Conservation (phyloP, 306 rosid genomes). For the Astragalus membranaceus region DNA sequence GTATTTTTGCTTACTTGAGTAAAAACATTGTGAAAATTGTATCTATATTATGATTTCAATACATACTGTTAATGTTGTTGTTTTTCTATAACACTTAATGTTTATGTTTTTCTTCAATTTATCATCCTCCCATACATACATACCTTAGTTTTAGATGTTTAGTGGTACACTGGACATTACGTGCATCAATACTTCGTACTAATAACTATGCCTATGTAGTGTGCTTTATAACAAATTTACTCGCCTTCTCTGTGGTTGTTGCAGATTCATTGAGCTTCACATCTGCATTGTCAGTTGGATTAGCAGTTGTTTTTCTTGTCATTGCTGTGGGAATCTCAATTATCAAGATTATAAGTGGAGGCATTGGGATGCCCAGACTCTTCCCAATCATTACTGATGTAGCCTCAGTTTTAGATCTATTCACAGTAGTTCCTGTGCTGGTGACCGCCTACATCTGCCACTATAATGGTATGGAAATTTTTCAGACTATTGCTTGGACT, state of each 20-base stretch:
- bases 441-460: slow-evolving; percentile 85
- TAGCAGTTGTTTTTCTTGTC: slow-evolving; percentile 77
- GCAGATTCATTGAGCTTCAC: slow-evolving; percentile 92
- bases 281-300: slow-evolving; percentile 74
- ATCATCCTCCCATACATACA: no score
- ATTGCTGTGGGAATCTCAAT: slow-evolving; percentile 78
- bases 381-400: slow-evolving; percentile 56
- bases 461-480: slow-evolving; percentile 57
- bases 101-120: no score
- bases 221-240: background rate
- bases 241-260: slow-evolving; percentile 29
- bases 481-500: slow-evolving; percentile 1
- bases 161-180: background rate
- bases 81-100: no score
- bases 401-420: slow-evolving; percentile 48
- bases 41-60: background rate
- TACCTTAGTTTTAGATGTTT: background rate
- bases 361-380: slow-evolving; percentile 69
- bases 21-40: background rate
- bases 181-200: background rate
- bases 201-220: background rate
- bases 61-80: background rate
- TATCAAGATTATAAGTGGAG: slow-evolving; percentile 60
- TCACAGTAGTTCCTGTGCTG: slow-evolving; percentile 75
- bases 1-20: background rate